Conservation (phyloP, 2,329 filamentous ascomycete genomes). For the Ceratocystiopsis minuta region DNA sequence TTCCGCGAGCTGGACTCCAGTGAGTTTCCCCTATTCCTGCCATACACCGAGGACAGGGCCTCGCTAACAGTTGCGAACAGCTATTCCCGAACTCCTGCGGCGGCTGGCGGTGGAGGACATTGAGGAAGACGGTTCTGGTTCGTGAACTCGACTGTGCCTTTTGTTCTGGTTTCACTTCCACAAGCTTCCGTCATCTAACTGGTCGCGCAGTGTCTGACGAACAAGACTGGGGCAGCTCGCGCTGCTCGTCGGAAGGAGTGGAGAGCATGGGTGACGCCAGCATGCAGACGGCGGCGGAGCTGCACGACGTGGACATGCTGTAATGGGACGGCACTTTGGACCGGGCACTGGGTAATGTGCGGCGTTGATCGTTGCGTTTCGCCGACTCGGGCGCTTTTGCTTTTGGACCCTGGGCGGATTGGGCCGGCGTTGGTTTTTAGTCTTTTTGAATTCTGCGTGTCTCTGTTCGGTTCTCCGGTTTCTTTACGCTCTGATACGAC, state of each 20-base stretch:
- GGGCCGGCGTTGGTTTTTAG: no score
- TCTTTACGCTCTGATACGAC: no score
- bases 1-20: constrained; percentile 20
- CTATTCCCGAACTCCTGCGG: constrained; percentile 29
- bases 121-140: constrained; percentile 42
- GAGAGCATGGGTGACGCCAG: constrained; percentile 30
- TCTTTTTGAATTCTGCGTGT: not conserved
- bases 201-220: constrained; percentile 3
- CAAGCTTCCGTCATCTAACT: not conserved
- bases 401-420: no score
- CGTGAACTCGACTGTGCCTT: constrained; percentile 2
- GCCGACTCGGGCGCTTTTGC: no score
- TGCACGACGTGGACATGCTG: constrained; percentile 14
- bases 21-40: constrained; percentile 13
- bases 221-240: constrained; percentile 37
- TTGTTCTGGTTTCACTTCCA: no score
- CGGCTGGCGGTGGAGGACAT: constrained; percentile 37
- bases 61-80: constrained; percentile 16
- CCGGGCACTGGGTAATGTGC: no score
- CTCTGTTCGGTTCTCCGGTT: not conserved
- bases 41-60: no score
- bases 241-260: constrained; percentile 35
- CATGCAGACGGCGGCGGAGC: constrained; percentile 23
- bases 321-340: not conserved
- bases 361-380: no score